Evolutionary conservation across 345 rosid genomes (phyloP).

Genomic region (Jatropha curcas): DNA sequence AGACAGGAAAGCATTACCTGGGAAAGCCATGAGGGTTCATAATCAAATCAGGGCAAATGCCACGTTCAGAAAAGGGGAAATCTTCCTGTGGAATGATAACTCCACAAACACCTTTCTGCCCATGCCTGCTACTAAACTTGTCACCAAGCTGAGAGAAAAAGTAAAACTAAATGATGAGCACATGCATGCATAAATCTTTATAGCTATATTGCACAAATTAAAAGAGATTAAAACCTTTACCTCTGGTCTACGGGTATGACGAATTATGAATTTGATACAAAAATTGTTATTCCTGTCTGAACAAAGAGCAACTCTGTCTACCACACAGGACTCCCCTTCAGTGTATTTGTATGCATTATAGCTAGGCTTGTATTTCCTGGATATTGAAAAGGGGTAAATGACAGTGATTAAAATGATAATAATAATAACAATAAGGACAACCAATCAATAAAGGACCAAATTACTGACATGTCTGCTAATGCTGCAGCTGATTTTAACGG

Average conservation of each 20-base stretch:
- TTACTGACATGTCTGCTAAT: constrained; percentile 51
- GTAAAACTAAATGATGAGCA: constrained; percentile 1
- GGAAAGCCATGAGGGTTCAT: constrained; percentile 99
- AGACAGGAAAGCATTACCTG: constrained; percentile 44
- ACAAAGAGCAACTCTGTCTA: constrained; percentile 82
- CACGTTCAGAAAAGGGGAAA: constrained; percentile 95
- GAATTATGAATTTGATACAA: constrained; percentile 66
- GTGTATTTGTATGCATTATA: constrained; percentile 59
- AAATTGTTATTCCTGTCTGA: constrained; percentile 47
- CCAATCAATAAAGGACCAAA: constrained; percentile 3
- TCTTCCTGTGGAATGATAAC: constrained; percentile 93
- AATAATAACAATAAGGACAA: neutral
- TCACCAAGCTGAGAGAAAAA: constrained; percentile 68
- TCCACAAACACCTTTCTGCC: constrained; percentile 99
- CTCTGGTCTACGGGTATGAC: constrained; percentile 98
- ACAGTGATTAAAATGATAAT: neutral
- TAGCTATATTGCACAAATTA: neutral
- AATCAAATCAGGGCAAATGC: constrained; percentile 93
- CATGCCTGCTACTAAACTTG: constrained; percentile 98
- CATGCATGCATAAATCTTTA: neutral
- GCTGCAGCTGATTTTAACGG: constrained; percentile 26
- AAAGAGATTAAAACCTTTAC: constrained; percentile 29
- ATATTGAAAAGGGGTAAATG: constrained; percentile 22
- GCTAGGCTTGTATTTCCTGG: constrained; percentile 61
- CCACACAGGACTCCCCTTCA: constrained; percentile 80